A percentile compares a stretch with the other conserved stretches of the same genome.
phyloP scores from a whole-genome alignment of 2,329 filamentous ascomycete genomes.

The Lasiodiplodia gonubiensis region DNA sequence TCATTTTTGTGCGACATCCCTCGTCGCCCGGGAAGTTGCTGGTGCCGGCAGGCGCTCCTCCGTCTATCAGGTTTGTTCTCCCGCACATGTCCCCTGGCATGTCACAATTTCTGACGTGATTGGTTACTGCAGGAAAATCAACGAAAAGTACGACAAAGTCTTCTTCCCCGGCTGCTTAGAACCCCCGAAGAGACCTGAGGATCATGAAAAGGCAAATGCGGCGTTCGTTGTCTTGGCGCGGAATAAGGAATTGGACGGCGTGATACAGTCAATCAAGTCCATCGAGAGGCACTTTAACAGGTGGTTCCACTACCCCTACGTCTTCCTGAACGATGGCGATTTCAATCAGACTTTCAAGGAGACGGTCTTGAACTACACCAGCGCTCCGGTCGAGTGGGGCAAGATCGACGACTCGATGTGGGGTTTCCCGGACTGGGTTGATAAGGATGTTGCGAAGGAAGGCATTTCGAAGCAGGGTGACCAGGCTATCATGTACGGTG shows the following conservation, averaged over 20 bases:
- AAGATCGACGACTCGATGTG: conserved; percentile 90
- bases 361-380: conserved; percentile 88
- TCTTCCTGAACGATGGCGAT: conserved; percentile 96
- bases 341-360: conserved; percentile 96
- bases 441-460: conserved; percentile 90
- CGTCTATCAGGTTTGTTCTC: conserved; percentile 77
- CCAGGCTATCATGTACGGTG: conserved; percentile 98
- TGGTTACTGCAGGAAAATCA: conserved; percentile 76
- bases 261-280: conserved; percentile 95
- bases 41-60: conserved; percentile 86
- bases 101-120: not conserved
- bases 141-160: conserved; percentile 95
- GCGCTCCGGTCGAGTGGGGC: conserved; percentile 85
- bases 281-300: conserved; percentile 99
- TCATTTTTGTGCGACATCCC: conserved; percentile 88
- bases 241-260: conserved; percentile 95
- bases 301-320: conserved; percentile 98
- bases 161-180: conserved; percentile 90
- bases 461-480: conserved; percentile 97
- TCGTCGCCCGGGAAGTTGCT: conserved; percentile 80
- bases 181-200: conserved; percentile 77
- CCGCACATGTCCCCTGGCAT: too few species aligned
- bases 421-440: conserved; percentile 97
- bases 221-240: conserved; percentile 94
- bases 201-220: conserved; percentile 83